Base-by-base conservation (phyloP, 305 asterid species). In the Solanum chacoense region DNA sequence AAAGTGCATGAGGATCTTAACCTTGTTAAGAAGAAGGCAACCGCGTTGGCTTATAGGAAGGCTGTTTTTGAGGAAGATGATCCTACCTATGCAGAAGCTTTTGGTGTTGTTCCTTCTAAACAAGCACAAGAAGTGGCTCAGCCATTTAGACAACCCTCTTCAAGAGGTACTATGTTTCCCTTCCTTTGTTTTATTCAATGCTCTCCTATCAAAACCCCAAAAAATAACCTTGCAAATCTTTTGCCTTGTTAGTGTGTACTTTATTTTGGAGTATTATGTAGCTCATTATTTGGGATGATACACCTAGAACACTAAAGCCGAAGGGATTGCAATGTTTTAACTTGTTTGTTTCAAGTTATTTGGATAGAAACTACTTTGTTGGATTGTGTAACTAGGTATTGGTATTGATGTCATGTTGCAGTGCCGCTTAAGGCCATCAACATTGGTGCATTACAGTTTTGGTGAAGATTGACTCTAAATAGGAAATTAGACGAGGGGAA, bases 81-180 rank as follows among this genome's bases (percentile, higher is more conserved):
- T 89, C 85, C 89, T 22, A 95, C 99, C 4, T 97, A 97, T 90
- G 98, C 98, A 13, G 96, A 96, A 93, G 99, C 99, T 67, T 97
- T 97, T 91, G 99, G 99, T 84, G 91, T 93, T 88, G 90, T 85
- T 87, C 75, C 24, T 65, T 94, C 96, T 40, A 89, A 84, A 37
- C 90, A 42, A 22, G 6, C 93, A 85, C 91, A 90, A 36, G 93
- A 94, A 69, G 93, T 93, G 67, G 91, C 92, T 42, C 95, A 94
- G 14, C 89, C 89, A 81, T 88, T 92, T 67, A 78, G 89, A 87
- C 95, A 90, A 91, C 97, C 97, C 22, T 45, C 86, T 83, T 50
- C 73, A 34, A 93, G 93, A 93, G 99, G 99, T 97, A 95, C 81
- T 91, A 37, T 31, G 8, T 79, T 14, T 18, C 32, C 26, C 69